Evolutionary conservation across 1,284 basidiomycete species (phyloP).

Genomic region (Athelia sp.): DNA sequence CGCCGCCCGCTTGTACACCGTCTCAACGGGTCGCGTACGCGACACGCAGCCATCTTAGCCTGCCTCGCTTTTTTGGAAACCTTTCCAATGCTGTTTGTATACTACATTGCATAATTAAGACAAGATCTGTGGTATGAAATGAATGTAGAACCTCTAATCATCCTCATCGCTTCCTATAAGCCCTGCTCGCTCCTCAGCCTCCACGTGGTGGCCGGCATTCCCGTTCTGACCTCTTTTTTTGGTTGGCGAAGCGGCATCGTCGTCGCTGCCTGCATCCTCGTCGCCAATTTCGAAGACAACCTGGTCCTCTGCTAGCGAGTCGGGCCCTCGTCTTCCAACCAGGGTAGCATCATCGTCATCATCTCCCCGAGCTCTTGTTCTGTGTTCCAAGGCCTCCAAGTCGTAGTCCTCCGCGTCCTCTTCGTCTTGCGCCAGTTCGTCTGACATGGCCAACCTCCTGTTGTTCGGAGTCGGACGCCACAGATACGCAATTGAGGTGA

Average conservation of each 20-base stretch:
- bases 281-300: conserved; percentile 94
- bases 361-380: conserved; percentile 46
- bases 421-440: conserved; percentile 85
- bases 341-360: conserved; percentile 66
- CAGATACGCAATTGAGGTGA: conserved; percentile 80
- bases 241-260: conserved; percentile 42
- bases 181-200: conserved; percentile 58
- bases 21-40: conserved; percentile 77
- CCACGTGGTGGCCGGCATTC: conserved; percentile 39
- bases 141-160: conserved; percentile 17
- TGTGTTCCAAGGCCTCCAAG: conserved; percentile 65
- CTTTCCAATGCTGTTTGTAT: conserved; percentile 36
- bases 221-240: conserved; percentile 36
- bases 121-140: conserved; percentile 6
- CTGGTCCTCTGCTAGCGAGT: conserved; percentile 54
- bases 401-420: conserved; percentile 93
- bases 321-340: conserved; percentile 50
- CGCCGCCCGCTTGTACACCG: conserved; percentile 77
- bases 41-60: conserved; percentile 29
- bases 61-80: not conserved
- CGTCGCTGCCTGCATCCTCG: conserved; percentile 66
- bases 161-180: conserved; percentile 43
- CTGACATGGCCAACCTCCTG: conserved; percentile 84
- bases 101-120: conserved; percentile 39
- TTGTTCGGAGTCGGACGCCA: conserved; percentile 95